phyloP scores from a whole-genome alignment of 805 yeast species.

The Wickerhamiella occidentalis region DNA sequence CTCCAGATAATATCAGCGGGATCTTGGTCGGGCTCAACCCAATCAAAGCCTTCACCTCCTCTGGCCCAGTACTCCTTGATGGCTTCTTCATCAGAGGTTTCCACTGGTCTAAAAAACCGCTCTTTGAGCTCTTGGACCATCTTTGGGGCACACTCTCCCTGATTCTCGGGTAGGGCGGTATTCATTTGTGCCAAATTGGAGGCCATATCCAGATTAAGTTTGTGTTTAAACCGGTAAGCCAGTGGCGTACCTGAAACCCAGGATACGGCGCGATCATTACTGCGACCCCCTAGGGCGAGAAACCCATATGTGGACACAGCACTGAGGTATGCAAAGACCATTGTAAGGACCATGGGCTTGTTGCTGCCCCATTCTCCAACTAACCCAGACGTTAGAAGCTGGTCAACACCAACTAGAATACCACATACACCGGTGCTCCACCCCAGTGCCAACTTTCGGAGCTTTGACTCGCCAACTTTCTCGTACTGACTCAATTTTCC shows the following conservation, averaged over 20 bases:
- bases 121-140: constrained; percentile 26
- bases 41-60: constrained; percentile 75
- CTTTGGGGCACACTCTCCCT: constrained; percentile 30
- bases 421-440: constrained; percentile 29
- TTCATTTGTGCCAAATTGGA: constrained; percentile 56
- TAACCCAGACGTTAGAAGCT: constrained; percentile 33
- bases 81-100: constrained; percentile 53
- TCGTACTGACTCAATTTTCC: constrained; percentile 42
- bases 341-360: constrained; percentile 32
- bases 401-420: constrained; percentile 36
- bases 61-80: constrained; percentile 78
- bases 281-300: constrained; percentile 36
- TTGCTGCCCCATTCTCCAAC: constrained; percentile 31
- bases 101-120: constrained; percentile 30
- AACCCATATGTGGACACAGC: constrained; percentile 39
- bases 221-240: constrained; percentile 49
- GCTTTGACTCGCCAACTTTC: constrained; percentile 27
- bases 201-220: constrained; percentile 58
- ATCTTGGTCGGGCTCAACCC: constrained; percentile 86
- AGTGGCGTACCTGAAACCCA: constrained; percentile 59
- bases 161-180: constrained; percentile 33
- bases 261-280: constrained; percentile 43
- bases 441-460: constrained; percentile 27
- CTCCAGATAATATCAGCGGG: constrained; percentile 49
- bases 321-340: constrained; percentile 38